Evolutionary conservation across 176 grass and related monocot species (phyloP), one percentile per base, ranked within the genome.

Genomic region (Avena sativa): DNA sequence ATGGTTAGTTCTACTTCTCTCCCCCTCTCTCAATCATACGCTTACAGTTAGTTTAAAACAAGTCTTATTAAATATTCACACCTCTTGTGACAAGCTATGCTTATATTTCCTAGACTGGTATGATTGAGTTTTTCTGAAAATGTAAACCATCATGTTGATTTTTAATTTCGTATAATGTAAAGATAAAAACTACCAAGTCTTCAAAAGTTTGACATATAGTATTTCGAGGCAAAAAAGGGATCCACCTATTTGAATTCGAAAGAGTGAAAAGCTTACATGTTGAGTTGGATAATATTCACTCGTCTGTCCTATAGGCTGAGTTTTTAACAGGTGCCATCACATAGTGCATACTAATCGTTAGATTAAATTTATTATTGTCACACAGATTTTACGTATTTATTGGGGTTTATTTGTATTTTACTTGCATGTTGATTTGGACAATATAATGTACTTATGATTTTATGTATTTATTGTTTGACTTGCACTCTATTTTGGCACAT

Each of bases 1-100:
- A 82, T 80, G 87, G 94, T 93, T 70, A 82, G 81, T 59, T 77
- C 64, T 20, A 46, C 38, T 4, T 53, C 8, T 26, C 51, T 16
- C 44, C 36, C 25, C 26, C 50, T 52, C n/a, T 63, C 50, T 62
- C 53, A 14, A 6, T 56, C 38, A 46, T 47, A 13, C 36, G n/a
- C 61, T 83, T 40, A 75, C 81, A 30, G 84, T 89, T 74, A 43
- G 76, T 76, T 79, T 11, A 38, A 53, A 52, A 82, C 20, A 15
- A 44, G 40, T 85, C 13, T 67, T 77, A 47, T 73, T 21, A 65
- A 79, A 72, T 64, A 74, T 13, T 34, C 8, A 20, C 15, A 69
- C 10, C 71, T 69, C 13, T 60, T 49, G 13, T 36, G 15, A 58
- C 8, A 43, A 65, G 44, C 12, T 48, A 65, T 2, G 46, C 56